A percentile compares a stretch with the other conserved stretches of the same genome.
Evolutionary conservation across 2,329 filamentous ascomycete species (phyloP).

Genomic region (Epichloe bromicola): DNA sequence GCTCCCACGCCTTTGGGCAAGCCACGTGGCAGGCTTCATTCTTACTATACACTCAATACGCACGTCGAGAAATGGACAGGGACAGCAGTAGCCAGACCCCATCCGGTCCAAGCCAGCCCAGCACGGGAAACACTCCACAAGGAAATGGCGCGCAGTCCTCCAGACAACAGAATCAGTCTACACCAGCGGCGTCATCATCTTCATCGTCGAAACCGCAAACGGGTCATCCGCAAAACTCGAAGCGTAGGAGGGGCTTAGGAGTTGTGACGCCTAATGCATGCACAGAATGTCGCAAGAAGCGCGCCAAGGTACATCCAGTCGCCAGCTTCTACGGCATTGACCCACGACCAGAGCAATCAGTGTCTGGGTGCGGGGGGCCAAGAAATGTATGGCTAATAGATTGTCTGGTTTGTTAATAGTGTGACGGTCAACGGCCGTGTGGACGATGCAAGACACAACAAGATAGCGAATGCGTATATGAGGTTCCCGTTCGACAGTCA

Average conservation of each 20-base stretch:
- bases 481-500: constrained; percentile 48
- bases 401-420: constrained; percentile 23
- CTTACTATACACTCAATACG: neutral
- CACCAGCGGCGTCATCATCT: constrained; percentile 7
- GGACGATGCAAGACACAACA: constrained; percentile 41
- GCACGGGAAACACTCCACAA: constrained; percentile 22
- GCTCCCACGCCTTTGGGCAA: too few species aligned
- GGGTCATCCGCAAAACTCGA: constrained; percentile 25
- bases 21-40: too few species aligned
- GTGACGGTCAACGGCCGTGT: constrained; percentile 45
- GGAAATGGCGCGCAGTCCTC: constrained; percentile 13
- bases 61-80: constrained; percentile 17
- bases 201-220: constrained; percentile 12
- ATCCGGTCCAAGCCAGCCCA: constrained; percentile 17
- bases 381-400: neutral
- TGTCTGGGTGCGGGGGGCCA: neutral
- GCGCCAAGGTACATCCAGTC: constrained; percentile 38
- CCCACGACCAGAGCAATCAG: neutral
- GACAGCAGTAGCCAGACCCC: constrained; percentile 18
- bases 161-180: constrained; percentile 3
- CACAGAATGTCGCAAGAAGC: constrained; percentile 49
- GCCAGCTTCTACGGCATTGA: neutral
- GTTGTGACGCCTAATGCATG: constrained; percentile 48
- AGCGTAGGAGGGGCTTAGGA: constrained; percentile 40
- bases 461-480: constrained; percentile 45